phyloP scores from a whole-genome alignment of 2,329 filamentous ascomycete species.

The Daldinia eschscholtzii region DNA sequence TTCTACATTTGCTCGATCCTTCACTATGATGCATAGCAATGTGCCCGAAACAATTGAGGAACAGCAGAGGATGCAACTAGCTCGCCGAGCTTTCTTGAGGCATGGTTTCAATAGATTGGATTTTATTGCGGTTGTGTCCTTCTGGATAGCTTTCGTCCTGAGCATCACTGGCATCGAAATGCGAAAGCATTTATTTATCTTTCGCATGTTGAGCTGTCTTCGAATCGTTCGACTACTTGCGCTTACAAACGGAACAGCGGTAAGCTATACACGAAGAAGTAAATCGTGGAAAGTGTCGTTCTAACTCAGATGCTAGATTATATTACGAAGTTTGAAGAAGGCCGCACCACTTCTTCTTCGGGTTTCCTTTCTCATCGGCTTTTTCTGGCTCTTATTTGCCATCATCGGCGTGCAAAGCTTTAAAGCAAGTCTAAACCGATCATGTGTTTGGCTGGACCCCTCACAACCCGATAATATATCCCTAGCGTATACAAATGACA shows the following conservation, averaged over 20 bases:
- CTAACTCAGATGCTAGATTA: constrained; percentile 70
- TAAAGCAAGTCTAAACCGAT: constrained; percentile 82
- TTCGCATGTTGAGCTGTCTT: constrained; percentile 95
- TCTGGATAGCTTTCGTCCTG: constrained; percentile 89
- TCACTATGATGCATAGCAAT: constrained; percentile 78
- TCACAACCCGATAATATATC: constrained; percentile 65
- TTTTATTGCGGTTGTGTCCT: constrained; percentile 93
- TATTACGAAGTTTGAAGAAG: constrained; percentile 94
- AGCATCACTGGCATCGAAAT: constrained; percentile 77
- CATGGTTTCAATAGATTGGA: constrained; percentile 97
- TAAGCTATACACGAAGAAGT: constrained; percentile 59
- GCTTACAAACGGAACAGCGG: constrained; percentile 91
- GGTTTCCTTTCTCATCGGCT: constrained; percentile 92
- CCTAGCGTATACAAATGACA: constrained; percentile 70
- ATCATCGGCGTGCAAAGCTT: constrained; percentile 98
- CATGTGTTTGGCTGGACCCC: constrained; percentile 82
- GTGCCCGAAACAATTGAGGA: constrained; percentile 75
- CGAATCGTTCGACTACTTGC: constrained; percentile 92
- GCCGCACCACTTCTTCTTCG: constrained; percentile 91
- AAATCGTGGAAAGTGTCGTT: constrained; percentile 26
- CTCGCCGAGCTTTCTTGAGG: constrained; percentile 89
- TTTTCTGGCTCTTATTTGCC: constrained; percentile 98
- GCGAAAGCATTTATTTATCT: constrained; percentile 82
- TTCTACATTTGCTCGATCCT: constrained; percentile 78
- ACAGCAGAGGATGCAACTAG: constrained; percentile 86